phyloP scores from a whole-genome alignment of 2,329 filamentous ascomycete species.

The Chalaropsis ovoidea region DNA sequence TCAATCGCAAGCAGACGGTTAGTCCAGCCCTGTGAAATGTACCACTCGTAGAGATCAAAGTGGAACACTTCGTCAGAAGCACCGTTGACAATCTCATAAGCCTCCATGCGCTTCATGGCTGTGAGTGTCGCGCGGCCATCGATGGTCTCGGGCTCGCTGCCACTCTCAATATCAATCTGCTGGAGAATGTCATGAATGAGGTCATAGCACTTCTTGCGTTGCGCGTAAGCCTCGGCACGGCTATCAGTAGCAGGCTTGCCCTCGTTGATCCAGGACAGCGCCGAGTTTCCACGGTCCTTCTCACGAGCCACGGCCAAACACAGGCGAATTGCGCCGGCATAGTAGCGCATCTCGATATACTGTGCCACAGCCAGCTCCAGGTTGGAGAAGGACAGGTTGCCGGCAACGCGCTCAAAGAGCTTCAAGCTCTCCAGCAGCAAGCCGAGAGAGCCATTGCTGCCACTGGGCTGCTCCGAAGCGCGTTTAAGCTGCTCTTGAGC shows the following conservation, averaged over 20 bases:
- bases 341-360: conserved; percentile 76
- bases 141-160: conserved; percentile 57
- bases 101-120: conserved; percentile 71
- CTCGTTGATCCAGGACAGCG: conserved; percentile 79
- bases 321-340: conserved; percentile 83
- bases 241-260: conserved; percentile 62
- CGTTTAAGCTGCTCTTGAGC: conserved; percentile 90
- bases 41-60: conserved; percentile 96
- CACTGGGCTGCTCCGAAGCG: conserved; percentile 65
- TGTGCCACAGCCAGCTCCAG: conserved; percentile 66
- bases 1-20: conserved; percentile 77
- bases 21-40: conserved; percentile 71
- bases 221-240: conserved; percentile 55
- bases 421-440: conserved; percentile 80
- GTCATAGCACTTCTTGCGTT: conserved; percentile 70
- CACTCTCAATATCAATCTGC: conserved; percentile 62
- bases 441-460: conserved; percentile 65
- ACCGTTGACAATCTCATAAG: conserved; percentile 78
- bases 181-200: conserved; percentile 76
- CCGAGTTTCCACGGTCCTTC: conserved; percentile 76
- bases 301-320: conserved; percentile 74
- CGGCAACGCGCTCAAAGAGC: conserved; percentile 80
- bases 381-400: conserved; percentile 69
- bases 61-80: conserved; percentile 92
- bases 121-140: conserved; percentile 70